Evolutionary conservation across 2,329 filamentous ascomycete genomes (phyloP).

Genomic region (Ophiobolus disseminans): DNA sequence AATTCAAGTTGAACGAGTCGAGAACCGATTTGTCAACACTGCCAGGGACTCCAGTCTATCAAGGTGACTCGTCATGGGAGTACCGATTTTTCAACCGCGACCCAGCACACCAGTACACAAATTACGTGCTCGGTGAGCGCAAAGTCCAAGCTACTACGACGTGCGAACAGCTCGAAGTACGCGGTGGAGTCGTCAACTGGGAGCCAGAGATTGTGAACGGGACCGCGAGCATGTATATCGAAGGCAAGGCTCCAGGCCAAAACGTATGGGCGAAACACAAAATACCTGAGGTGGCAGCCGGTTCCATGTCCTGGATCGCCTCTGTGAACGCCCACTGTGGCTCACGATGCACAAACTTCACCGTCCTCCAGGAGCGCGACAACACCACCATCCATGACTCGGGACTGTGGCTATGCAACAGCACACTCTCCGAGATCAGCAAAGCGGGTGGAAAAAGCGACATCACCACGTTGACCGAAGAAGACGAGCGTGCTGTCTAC

Average conservation of each 20-base stretch:
- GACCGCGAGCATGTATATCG: conserved; percentile 16
- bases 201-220: background rate
- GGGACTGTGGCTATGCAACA: conserved; percentile 40
- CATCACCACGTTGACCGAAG: conserved; percentile 19
- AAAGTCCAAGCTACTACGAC: conserved; percentile 27
- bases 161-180: conserved; percentile 28
- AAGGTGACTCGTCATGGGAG: conserved; percentile 26
- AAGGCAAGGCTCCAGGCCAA: conserved; percentile 17
- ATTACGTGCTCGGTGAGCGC: conserved; percentile 36
- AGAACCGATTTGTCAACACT: conserved; percentile 28
- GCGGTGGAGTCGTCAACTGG: conserved; percentile 3
- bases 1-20: conserved; percentile 16
- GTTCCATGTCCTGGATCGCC: conserved; percentile 37
- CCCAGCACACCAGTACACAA: conserved; percentile 34
- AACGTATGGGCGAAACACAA: conserved; percentile 21
- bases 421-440: conserved; percentile 21
- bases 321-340: conserved; percentile 28
- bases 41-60: conserved; percentile 37
- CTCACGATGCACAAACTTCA: conserved; percentile 44
- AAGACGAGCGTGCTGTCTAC: conserved; percentile 30
- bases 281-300: conserved; percentile 22
- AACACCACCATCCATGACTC: conserved; percentile 11
- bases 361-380: conserved; percentile 32
- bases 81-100: conserved; percentile 46
- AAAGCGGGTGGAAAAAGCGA: conserved; percentile 20